Conservation (phyloP, 2,329 filamentous ascomycete species). For the Beauveria caledonica region DNA sequence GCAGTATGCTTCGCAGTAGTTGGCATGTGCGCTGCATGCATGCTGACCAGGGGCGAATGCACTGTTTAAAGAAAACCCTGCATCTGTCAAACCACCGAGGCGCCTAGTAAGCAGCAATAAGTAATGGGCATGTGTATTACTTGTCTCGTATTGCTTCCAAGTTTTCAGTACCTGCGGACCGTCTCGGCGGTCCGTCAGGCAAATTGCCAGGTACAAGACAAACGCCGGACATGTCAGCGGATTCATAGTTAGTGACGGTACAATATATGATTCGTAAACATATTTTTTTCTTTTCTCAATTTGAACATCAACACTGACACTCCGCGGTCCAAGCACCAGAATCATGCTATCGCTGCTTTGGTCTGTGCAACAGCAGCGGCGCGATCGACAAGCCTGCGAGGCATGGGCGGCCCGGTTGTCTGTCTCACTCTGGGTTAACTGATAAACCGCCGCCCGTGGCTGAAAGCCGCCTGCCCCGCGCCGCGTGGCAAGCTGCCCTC, state of each 20-base stretch:
- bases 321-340: not conserved
- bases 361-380: conserved; percentile 1
- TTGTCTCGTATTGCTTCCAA: too few relatives aligned
- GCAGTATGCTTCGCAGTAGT: not conserved
- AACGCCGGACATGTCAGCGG: too few relatives aligned
- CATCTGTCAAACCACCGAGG: not conserved
- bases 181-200: too few relatives aligned
- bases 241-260: too few relatives aligned
- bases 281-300: not conserved
- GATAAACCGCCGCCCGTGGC: not conserved
- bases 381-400: not conserved
- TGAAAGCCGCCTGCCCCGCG: conserved; percentile 2
- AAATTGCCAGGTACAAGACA: too few relatives aligned
- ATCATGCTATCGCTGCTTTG: not conserved
- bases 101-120: not conserved
- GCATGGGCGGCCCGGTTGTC: not conserved
- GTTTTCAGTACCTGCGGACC: too few relatives aligned
- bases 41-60: not conserved
- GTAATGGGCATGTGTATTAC: too few relatives aligned
- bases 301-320: not conserved
- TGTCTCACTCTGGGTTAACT: not conserved
- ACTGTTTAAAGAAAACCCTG: not conserved
- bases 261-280: too few relatives aligned
- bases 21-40: not conserved
- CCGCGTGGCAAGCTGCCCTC: not conserved